A percentile compares a stretch with the other conserved stretches of the same genome.
Evolutionary conservation across 345 rosid species (phyloP).

Genomic region (Eucalyptus dawsonii): DNA sequence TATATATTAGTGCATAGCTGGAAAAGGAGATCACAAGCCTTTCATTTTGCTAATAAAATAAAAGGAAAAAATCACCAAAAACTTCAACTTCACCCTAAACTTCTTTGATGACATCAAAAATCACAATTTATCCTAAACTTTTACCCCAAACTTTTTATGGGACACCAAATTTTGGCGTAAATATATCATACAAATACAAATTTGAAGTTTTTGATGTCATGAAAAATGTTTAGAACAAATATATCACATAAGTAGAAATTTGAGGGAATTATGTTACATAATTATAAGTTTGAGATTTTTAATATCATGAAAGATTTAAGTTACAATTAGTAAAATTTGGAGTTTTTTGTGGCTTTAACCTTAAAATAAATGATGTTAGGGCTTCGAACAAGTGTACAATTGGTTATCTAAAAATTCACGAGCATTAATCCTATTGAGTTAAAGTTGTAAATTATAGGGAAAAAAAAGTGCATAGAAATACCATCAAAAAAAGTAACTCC

Average conservation of each 20-base stretch:
- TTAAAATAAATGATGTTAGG: not conserved
- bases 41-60: not conserved
- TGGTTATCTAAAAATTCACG: not conserved
- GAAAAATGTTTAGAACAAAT: accelerated
- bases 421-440: not conserved
- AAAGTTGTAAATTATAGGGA: not conserved
- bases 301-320: accelerated
- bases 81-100: accelerated
- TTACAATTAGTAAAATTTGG: no score
- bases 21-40: not conserved
- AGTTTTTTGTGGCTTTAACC: no score
- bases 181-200: no score
- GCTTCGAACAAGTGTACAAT: not conserved
- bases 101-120: no score
- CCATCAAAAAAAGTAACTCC: not conserved
- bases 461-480: not conserved
- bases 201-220: no score
- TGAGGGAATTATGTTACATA: no score
- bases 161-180: accelerated
- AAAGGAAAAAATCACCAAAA: no score
- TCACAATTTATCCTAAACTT: accelerated
- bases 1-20: not conserved
- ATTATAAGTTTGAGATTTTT: no score
- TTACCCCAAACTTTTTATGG: no score
- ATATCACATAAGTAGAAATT: no score